Base-by-base conservation (phyloP, 129 eudicot genomes). In the Flaveria sonorensis region DNA sequence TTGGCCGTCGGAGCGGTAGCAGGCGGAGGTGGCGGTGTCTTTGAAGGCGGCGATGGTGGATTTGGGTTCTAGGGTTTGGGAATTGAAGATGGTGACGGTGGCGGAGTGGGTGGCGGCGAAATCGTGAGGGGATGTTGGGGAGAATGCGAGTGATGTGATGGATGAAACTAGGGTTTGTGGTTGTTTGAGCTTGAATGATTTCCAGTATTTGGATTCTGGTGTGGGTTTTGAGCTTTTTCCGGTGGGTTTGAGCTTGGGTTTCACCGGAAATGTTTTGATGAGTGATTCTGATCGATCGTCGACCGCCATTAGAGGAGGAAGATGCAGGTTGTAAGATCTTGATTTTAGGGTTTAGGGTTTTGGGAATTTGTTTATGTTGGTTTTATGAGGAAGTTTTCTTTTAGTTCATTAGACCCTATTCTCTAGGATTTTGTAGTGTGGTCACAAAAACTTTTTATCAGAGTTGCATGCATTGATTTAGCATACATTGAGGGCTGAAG, bases 131-230 rank as follows among this genome's bases (percentile, higher is more conserved):
- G 83, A 55, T 7, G 50, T 28, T 0, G 97, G 96, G 65, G 97
- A 85, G 77, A 90, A 93, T 3, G 85, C 30, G 3, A 93, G 67
- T 24, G 88, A 87, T 53, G 92, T 83, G n/a, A 90, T 79, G 52
- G 95, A 86, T 76, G 87, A 88, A 7, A 76, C 52, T 40, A 93
- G 82, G 84, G 90, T 82, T 68, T 81, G 67, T 7, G 92, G 32
- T 51, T 56, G 80, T 68, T 83, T 88, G 45, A 82, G 77, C 77
- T 93, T 93, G 88, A 88, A 92, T 16, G 98, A 92, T 83, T 85
- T 86, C 98, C 97, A 90, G 88, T 81, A 93, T 16, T 87, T 90
- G 9, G 89, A 82, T 87, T 93, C 98, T 10, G 95, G 88, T n/a
- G 96, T 75, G 57, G 84, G 83, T 9, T 87, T 88, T 62, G 93